A percentile compares a stretch with the other conserved stretches of the same genome.
These are phyloP conservation scores for Brasilioporus rufonigricans DNA, from an alignment of 768 basidiomycete genomes.

Conservation along the genomic window DNA sequence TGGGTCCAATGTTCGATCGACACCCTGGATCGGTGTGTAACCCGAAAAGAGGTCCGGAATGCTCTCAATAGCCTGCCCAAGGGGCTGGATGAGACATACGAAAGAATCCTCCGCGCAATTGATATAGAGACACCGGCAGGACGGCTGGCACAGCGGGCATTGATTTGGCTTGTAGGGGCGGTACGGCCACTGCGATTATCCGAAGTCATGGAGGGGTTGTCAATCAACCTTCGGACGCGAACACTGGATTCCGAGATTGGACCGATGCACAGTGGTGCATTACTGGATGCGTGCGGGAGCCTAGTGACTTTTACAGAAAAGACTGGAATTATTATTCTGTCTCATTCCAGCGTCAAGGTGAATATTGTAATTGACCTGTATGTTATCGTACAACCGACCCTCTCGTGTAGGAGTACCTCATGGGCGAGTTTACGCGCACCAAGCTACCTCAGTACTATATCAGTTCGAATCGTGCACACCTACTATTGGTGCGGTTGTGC, in stretches of 20 bases:
- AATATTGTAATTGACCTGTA: no score
- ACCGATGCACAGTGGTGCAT: conserved; percentile 1
- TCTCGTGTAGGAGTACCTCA: conserved; percentile 3
- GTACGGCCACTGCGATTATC: not conserved
- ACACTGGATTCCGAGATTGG: not conserved
- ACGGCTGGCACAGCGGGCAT: not conserved
- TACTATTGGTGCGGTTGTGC: not conserved
- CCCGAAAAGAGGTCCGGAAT: not conserved
- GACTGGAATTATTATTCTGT: not conserved
- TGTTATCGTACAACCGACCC: no score
- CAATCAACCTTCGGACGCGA: not conserved
- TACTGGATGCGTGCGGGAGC: conserved; percentile 7
- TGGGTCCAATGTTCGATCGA: not conserved
- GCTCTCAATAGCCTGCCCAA: not conserved
- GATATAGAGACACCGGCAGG: not conserved
- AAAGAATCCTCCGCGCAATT: not conserved
- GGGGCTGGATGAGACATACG: conserved; percentile 2
- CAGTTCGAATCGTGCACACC: not conserved
- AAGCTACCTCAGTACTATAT: not conserved
- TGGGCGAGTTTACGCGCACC: not conserved
- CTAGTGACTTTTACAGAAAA: not conserved
- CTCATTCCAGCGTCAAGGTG: conserved; percentile 6
- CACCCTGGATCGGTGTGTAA: not conserved
- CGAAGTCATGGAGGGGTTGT: conserved; percentile 2
- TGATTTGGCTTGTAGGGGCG: conserved; percentile 1